Evolutionary conservation across 2,329 filamentous ascomycete genomes (phyloP), one percentile per base, ranked within the genome.

Genomic region (Lachnellula suecica): DNA sequence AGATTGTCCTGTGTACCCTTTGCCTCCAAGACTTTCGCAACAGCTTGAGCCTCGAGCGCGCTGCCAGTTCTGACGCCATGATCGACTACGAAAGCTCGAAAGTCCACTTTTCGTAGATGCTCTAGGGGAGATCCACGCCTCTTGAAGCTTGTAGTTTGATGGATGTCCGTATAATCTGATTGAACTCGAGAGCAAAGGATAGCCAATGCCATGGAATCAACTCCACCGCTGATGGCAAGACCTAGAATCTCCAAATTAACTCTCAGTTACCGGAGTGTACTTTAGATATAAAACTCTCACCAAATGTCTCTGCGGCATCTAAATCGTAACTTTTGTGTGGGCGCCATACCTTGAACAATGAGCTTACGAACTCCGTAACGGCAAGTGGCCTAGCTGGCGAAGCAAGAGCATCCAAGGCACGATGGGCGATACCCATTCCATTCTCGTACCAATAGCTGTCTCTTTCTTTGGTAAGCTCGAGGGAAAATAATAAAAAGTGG

Each of bases 131-230:
- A 20, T 45, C 29, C 29, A n/a, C 9, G n/a, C 13, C 25, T 45
- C 51, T 13, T 11, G 20, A 38, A 15, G 20, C 24, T 34, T 19
- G 10, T 44, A 45, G 31, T 25, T 25, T 52, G 22, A 17, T 10
- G 27, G 47, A 49, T 44, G 13, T 45, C 20, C 23, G 35, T 13
- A 41, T 9, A 35, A 38, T 24, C 8, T 34, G 50, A 23, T 35
- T 59, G 49, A 71, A 70, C 31, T 79, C 63, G 42, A 44, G 76
- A 78, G 66, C 88, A 89, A 31, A 97, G 79, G 54, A 77, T 84
- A 50, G 91, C 91, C 54, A 99, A 76, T 24, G 93, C 93, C 92
- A 97, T 99, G n/a, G 93, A 97, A 70, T 99, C 94, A 35, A 94
- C 89, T 7, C 94, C 94, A 22, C 94, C 94, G 66, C 92, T 97